phyloP scores from a whole-genome alignment of 2,329 filamentous ascomycete genomes.

The Didymella segeticola region DNA sequence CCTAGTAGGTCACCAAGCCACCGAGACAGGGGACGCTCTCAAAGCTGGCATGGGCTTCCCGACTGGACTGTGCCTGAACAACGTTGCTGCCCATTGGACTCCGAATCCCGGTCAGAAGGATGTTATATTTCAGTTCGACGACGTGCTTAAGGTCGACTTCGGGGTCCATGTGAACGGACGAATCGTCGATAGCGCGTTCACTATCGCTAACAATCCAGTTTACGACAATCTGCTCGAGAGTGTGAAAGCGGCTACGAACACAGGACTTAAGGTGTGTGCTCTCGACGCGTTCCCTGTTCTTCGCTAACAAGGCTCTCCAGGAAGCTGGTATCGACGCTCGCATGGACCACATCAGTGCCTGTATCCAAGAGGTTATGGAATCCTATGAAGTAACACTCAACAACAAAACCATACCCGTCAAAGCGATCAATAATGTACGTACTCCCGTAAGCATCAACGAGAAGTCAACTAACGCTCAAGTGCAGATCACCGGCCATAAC shows the following conservation, averaged over 20 bases:
- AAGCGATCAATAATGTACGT: slow-evolving; percentile 73
- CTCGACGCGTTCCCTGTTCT: background rate
- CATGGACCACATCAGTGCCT: slow-evolving; percentile 79
- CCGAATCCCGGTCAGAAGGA: slow-evolving; percentile 88
- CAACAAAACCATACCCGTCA: slow-evolving; percentile 77
- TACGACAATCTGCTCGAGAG: slow-evolving; percentile 71
- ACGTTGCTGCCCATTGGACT: slow-evolving; percentile 83
- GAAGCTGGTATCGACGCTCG: slow-evolving; percentile 91
- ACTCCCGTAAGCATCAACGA: background rate
- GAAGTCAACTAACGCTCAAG: background rate
- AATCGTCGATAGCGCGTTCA: slow-evolving; percentile 76
- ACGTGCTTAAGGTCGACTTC: slow-evolving; percentile 78
- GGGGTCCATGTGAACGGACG: slow-evolving; percentile 73
- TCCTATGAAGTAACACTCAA: slow-evolving; percentile 85
- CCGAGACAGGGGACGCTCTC: slow-evolving; percentile 77
- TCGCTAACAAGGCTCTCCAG: slow-evolving; percentile 42
- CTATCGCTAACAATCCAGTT: slow-evolving; percentile 69
- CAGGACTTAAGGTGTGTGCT: slow-evolving; percentile 70
- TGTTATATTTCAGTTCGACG: slow-evolving; percentile 70
- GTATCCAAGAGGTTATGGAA: slow-evolving; percentile 93
- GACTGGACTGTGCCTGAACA: slow-evolving; percentile 80
- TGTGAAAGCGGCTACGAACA: slow-evolving; percentile 72
- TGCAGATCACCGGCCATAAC: slow-evolving; percentile 80
- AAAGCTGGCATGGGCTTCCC: slow-evolving; percentile 85
- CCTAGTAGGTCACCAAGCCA: slow-evolving; percentile 74